Evolutionary conservation across 192 early-diverging fungal species (phyloP), one percentile per base, ranked within the genome.

Genomic region (Endogone sp.): DNA sequence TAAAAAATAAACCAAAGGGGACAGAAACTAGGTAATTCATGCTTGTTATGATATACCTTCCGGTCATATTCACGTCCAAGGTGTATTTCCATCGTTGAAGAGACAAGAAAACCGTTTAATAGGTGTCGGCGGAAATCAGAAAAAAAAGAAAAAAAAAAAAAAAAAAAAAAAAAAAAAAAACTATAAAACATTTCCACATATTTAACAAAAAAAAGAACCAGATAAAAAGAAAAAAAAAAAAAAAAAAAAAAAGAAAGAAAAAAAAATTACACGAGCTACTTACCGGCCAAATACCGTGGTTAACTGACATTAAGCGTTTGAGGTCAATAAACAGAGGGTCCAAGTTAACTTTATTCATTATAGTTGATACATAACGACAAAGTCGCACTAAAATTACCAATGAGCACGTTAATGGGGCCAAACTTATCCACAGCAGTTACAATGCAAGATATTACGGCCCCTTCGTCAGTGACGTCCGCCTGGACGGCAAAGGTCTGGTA

Each of bases 201-300:
- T 71, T 82, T 85, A 29, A 88, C 70, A 21, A 62, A 32, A 10
- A 83, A 70, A 29, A 79, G 76, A 25, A 75, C 71, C 21, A 74
- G 20, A 26, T 56, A n/a, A 11, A n/a, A 56, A 11, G 55, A n/a
- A 13, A 13, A 11, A 56, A 11, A 13, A n/a, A 13, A 13, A n/a
- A 11, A n/a, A 13, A 56, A 56, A n/a, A 11, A 13, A 56, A 13
- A 56, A 13, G 55, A 11, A n/a, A 11, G 11, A 11, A 13, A 11
- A 56, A 11, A 56, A 11, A 56, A 56, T 56, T 56, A 11, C n/a
- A 13, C 55, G 55, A 13, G 11, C n/a, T 56, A 56, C 55, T 56
- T 56, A 56, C 55, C 11, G 84, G 81, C 81, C 84, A 86, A 65
- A 88, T 79, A 31, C 86, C 86, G 56, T 88, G 86, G 68, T 67